These are phyloP conservation scores for Colletotrichum caudatum DNA, from an alignment of 2,329 filamentous ascomycete genomes.

Conservation along the genomic window DNA sequence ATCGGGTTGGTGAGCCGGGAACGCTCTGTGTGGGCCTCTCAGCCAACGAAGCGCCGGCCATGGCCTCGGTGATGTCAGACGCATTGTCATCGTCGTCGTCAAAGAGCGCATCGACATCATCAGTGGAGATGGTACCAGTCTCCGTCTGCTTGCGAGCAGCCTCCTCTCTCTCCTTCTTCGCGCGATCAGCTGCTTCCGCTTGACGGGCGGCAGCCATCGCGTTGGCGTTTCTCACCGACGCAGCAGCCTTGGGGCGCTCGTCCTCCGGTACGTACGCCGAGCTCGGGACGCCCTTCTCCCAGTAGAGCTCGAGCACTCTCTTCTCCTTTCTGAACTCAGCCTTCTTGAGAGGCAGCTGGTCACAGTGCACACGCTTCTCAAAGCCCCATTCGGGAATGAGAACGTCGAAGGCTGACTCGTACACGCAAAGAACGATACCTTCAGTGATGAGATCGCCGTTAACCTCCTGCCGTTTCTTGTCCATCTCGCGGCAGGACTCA, in stretches of 20 bases:
- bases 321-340: slow-evolving; percentile 99
- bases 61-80: slow-evolving; percentile 89
- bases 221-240: slow-evolving; percentile 78
- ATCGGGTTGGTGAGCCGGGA: slow-evolving; percentile 87
- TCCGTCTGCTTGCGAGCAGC: slow-evolving; percentile 93
- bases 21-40: slow-evolving; percentile 96
- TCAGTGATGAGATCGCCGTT: slow-evolving; percentile 95
- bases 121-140: slow-evolving; percentile 91
- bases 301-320: slow-evolving; percentile 94
- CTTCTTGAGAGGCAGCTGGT: slow-evolving; percentile 97
- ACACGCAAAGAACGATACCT: slow-evolving; percentile 95
- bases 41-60: slow-evolving; percentile 88
- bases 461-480: slow-evolving; percentile 86
- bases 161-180: slow-evolving; percentile 88
- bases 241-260: slow-evolving; percentile 87
- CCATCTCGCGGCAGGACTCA: slow-evolving; percentile 95
- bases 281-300: slow-evolving; percentile 98
- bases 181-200: slow-evolving; percentile 84
- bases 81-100: slow-evolving; percentile 91
- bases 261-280: slow-evolving; percentile 97
- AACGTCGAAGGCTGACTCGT: slow-evolving; percentile 98
- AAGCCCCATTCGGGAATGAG: slow-evolving; percentile 98
- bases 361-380: slow-evolving; percentile 98
- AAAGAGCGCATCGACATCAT: slow-evolving; percentile 95
- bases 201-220: slow-evolving; percentile 82